These are phyloP conservation scores for Coffea canephora DNA, from an alignment of 257 asterid species.

Conservation along the genomic window DNA sequence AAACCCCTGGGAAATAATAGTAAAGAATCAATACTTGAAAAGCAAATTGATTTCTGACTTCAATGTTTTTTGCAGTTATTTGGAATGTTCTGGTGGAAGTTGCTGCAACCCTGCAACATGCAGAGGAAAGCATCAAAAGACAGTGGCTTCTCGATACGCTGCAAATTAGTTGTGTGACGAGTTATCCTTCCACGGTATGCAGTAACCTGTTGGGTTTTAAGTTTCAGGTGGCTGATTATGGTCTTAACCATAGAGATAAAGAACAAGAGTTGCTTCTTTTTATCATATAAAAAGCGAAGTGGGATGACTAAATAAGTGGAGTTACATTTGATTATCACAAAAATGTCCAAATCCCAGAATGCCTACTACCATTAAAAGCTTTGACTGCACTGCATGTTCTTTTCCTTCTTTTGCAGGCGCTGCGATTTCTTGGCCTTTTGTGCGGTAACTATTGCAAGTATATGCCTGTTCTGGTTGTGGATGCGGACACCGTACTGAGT, in stretches of 20 bases:
- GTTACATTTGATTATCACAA: not conserved
- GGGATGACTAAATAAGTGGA: not conserved
- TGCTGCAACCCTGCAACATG: constrained; percentile 55
- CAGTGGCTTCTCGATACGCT: constrained; percentile 83
- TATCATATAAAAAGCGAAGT: not conserved
- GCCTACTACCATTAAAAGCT: not conserved
- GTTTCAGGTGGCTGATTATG: not conserved
- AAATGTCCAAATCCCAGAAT: not conserved
- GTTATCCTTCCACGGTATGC: constrained; percentile 88
- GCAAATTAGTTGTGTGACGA: constrained; percentile 69
- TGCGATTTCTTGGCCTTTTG: constrained; percentile 73
- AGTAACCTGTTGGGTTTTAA: constrained; percentile 3
- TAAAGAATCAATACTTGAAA: not conserved
- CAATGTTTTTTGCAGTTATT: constrained; percentile 45
- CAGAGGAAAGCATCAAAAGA: constrained; percentile 56
- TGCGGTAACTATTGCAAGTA: constrained; percentile 74
- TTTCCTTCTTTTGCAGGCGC: constrained; percentile 46
- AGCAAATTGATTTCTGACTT: not conserved
- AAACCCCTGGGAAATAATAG: not conserved
- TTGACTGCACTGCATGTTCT: not conserved
- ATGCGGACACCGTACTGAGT: constrained; percentile 52
- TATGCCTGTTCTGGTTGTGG: constrained; percentile 64
- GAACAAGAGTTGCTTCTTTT: not conserved
- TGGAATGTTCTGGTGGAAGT: constrained; percentile 82
- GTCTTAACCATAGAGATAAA: not conserved